A percentile compares a stretch with the other conserved stretches of the same genome.
Evolutionary conservation across 2,329 filamentous ascomycete species (phyloP).

Genomic region (Aspergillus alliaceus): DNA sequence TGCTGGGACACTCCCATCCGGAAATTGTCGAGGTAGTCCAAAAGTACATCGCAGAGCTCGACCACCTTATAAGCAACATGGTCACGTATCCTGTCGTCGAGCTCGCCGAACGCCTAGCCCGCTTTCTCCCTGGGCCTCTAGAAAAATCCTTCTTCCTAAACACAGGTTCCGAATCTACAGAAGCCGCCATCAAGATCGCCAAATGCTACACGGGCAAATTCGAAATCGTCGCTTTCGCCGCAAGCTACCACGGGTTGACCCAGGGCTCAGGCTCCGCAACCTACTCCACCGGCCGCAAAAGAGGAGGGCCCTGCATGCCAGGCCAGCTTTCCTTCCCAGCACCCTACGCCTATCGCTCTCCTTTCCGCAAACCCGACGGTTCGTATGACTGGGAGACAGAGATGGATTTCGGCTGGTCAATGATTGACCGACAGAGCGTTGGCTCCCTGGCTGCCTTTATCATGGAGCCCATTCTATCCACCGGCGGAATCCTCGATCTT

Average conservation of each 20-base stretch:
- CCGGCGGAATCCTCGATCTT: slow-evolving; percentile 61
- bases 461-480: slow-evolving; percentile 60
- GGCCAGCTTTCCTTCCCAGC: slow-evolving; percentile 60
- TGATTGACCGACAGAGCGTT: slow-evolving; percentile 60
- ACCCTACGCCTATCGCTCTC: slow-evolving; percentile 62
- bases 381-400: slow-evolving; percentile 67
- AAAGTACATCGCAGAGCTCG: slow-evolving; percentile 52
- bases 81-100: slow-evolving; percentile 57
- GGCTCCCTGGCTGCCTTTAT: slow-evolving; percentile 65
- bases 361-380: slow-evolving; percentile 60
- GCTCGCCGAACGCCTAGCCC: slow-evolving; percentile 53
- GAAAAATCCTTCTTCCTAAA: slow-evolving; percentile 60
- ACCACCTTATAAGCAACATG: slow-evolving; percentile 63
- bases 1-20: slow-evolving; percentile 59
- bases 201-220: slow-evolving; percentile 65
- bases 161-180: slow-evolving; percentile 59
- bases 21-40: slow-evolving; percentile 57
- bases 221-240: slow-evolving; percentile 61
- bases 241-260: slow-evolving; percentile 64
- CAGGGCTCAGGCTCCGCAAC: slow-evolving; percentile 53
- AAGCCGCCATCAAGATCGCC: slow-evolving; percentile 65
- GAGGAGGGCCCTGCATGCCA: slow-evolving; percentile 44
- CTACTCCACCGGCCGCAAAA: slow-evolving; percentile 23
- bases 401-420: slow-evolving; percentile 60
- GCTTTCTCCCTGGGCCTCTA: slow-evolving; percentile 48